phyloP scores from a whole-genome alignment of 495 filamentous ascomycete species.

The Pyrenopolyporus hunteri region DNA sequence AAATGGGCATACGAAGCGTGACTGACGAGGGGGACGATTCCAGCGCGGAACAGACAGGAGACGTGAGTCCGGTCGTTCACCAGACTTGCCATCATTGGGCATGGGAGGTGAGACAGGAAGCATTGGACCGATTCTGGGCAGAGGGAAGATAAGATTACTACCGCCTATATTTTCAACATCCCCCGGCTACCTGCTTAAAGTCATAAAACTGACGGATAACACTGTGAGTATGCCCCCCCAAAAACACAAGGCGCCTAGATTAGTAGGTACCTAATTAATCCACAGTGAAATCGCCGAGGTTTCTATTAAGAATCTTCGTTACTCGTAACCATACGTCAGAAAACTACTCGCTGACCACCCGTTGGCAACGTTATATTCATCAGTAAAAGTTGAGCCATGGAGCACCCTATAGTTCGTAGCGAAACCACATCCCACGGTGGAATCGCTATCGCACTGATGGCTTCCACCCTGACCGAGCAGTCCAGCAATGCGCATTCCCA shows the following conservation, averaged over 20 bases:
- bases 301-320: neutral
- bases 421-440: constrained; percentile 32
- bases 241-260: neutral
- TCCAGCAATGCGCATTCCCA: constrained; percentile 57
- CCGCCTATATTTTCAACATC: neutral
- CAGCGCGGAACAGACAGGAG: constrained; percentile 41
- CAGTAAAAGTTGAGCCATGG: constrained; percentile 36
- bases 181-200: neutral
- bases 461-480: constrained; percentile 41
- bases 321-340: constrained; percentile 39
- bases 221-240: neutral
- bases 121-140: constrained; percentile 52
- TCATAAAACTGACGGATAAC: neutral
- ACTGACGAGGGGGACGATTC: constrained; percentile 52
- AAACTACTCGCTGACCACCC: constrained; percentile 45
- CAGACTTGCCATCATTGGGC: constrained; percentile 60
- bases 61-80: constrained; percentile 58
- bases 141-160: constrained; percentile 26
- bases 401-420: constrained; percentile 38
- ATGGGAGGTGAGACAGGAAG: constrained; percentile 53
- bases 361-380: constrained; percentile 38
- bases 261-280: neutral
- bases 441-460: constrained; percentile 35
- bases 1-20: constrained; percentile 50
- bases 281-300: neutral